Base-by-base conservation (phyloP, 768 basidiomycete genomes). In the Serendipita vermifera region DNA sequence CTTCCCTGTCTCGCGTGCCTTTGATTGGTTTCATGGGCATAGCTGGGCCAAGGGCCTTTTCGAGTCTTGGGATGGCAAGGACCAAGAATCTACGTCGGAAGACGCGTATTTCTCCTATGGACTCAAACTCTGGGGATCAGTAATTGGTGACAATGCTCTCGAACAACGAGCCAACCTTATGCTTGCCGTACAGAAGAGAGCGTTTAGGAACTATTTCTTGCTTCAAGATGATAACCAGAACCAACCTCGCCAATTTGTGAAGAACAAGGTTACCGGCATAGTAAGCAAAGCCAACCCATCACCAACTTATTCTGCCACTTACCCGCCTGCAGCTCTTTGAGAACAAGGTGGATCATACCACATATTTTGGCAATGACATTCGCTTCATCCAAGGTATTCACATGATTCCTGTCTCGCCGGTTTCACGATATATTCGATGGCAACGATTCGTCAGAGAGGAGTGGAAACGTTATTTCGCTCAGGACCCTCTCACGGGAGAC, bases 321-420 rank as follows among this genome's bases (percentile, higher is more conserved):
- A 26, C 40, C 17, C 24, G 7, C 20, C n/a, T 43, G 9, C 32
- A 51, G 46, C 46, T 51, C 32, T 57, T 57, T 27, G 56, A 57
- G 43, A 35, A 51, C 29, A 57, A 57, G 43, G 56, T 51, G 15
- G 56, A 51, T 33, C 56, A 57, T 39, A 57, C 56, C 26, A 57
- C 56, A 3, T 57, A 51, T 20, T 57, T 57, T 33, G 56, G 56
- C 6, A 6, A 26, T 33, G 46, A 57, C 27, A 33, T 57, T 24
- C 41, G 46, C 32, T 57, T 32, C 26, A 58, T 54, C 36, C 57
- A 58, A 24, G 57, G 57, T 14, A 58, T 58, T 5, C 57, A 58
- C 33, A 54, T 58, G 46, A 20, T 58, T 2, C 57, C 57, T 29
- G 35, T 53, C 33, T 53, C 57, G 35, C 57, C 46, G 2, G 33